Conservation (phyloP, 768 basidiomycete genomes). For the Agaricus blazei region DNA sequence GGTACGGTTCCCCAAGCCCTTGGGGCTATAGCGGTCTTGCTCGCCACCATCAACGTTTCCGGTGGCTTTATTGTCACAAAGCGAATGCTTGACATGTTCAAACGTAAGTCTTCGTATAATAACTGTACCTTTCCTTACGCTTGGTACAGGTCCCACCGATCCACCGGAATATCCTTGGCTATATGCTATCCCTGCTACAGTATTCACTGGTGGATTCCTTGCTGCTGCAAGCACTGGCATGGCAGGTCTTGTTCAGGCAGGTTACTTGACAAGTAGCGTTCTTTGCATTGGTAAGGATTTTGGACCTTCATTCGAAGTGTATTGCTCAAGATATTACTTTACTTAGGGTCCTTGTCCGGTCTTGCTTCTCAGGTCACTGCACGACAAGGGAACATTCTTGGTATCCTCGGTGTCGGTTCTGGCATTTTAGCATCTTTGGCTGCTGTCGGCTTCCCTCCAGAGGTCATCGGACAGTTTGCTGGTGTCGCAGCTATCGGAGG, state of each 20-base stretch:
- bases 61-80: conserved; percentile 89
- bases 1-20: conserved; percentile 76
- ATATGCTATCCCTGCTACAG: conserved; percentile 71
- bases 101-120: conserved; percentile 45
- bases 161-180: conserved; percentile 87
- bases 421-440: conserved; percentile 77
- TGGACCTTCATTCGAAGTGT: background rate
- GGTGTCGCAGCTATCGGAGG: conserved; percentile 74
- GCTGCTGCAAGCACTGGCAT: conserved; percentile 80
- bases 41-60: conserved; percentile 84
- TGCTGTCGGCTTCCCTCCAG: conserved; percentile 78
- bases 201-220: conserved; percentile 81
- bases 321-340: background rate
- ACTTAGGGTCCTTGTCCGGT: conserved; percentile 69
- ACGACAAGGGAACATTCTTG: conserved; percentile 84
- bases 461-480: conserved; percentile 73
- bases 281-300: conserved; percentile 65
- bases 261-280: conserved; percentile 81
- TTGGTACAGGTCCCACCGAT: conserved; percentile 60
- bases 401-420: conserved; percentile 78
- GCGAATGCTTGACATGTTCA: conserved; percentile 92
- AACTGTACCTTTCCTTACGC: background rate
- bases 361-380: conserved; percentile 78
- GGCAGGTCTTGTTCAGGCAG: conserved; percentile 83
- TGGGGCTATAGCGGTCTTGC: conserved; percentile 78